A percentile compares a stretch with the other conserved stretches of the same genome.
phyloP scores from a whole-genome alignment of 257 asterid species.

The Scutellaria galericulata region DNA sequence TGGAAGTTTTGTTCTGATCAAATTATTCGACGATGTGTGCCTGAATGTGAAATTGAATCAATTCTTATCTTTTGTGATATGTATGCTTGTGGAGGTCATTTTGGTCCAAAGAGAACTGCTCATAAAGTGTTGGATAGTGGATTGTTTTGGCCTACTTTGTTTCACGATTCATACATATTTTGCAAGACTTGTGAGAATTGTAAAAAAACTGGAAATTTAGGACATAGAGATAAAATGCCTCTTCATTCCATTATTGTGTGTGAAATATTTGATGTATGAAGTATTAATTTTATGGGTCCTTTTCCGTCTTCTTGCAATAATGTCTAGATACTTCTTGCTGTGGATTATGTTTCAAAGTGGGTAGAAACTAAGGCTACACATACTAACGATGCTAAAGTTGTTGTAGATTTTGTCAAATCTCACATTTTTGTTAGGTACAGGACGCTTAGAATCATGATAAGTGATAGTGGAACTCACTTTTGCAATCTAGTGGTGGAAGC shows the following conservation, averaged over 20 bases:
- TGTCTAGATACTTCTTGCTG: background rate
- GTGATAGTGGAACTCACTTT: conserved; percentile 7
- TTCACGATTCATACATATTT: background rate
- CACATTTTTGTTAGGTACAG: background rate
- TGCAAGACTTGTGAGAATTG: background rate
- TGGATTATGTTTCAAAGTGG: background rate
- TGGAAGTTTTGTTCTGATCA: background rate
- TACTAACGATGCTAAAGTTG: conserved; percentile 20
- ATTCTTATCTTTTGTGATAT: background rate
- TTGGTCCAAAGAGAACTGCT: background rate
- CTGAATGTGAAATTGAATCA: background rate
- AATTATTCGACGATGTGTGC: background rate
- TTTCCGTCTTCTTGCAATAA: background rate
- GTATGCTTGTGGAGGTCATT: background rate
- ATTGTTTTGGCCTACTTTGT: background rate
- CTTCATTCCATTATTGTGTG: too few relatives aligned
- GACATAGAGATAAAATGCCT: too few relatives aligned
- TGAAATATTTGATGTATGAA: background rate
- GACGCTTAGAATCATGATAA: background rate
- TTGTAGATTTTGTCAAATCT: background rate
- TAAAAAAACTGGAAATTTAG: background rate
- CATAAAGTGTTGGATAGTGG: background rate
- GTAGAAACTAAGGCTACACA: too few relatives aligned
- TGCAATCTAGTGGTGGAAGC: background rate
- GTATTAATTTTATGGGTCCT: background rate